These are phyloP conservation scores for Cladophialophora psammophila DNA, from an alignment of 2,329 filamentous ascomycete species.

Conservation along the genomic window DNA sequence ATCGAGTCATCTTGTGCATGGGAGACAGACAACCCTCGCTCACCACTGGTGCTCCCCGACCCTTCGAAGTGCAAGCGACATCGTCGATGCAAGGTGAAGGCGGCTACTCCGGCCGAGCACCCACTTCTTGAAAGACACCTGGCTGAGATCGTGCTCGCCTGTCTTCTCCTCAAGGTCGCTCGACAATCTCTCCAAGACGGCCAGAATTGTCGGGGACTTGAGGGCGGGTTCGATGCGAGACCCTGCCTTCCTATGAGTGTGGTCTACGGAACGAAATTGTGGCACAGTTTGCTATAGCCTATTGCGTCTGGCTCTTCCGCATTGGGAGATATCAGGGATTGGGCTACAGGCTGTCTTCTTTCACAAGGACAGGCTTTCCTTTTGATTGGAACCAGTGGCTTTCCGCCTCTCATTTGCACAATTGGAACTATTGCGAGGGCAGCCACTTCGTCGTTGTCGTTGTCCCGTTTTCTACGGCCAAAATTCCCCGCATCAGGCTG, in stretches of 20 bases:
- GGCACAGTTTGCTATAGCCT: background rate
- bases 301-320: background rate
- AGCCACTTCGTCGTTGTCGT: too few relatives aligned
- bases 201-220: too few relatives aligned
- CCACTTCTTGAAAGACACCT: background rate
- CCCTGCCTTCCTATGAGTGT: background rate
- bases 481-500: too few relatives aligned
- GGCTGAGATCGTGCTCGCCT: background rate
- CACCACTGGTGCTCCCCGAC: background rate
- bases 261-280: background rate
- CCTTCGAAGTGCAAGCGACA: background rate
- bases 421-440: too few relatives aligned
- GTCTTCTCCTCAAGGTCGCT: background rate
- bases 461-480: too few relatives aligned
- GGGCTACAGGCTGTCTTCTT: background rate
- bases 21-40: background rate
- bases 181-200: background rate
- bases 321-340: background rate
- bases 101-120: background rate
- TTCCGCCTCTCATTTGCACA: too few relatives aligned
- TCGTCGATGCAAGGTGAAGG: background rate
- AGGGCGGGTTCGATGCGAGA: too few relatives aligned
- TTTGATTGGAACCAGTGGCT: background rate
- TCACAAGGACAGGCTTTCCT: background rate
- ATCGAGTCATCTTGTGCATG: background rate